Base-by-base conservation (phyloP, 2,329 filamentous ascomycete genomes). In the Fusarium falciforme region DNA sequence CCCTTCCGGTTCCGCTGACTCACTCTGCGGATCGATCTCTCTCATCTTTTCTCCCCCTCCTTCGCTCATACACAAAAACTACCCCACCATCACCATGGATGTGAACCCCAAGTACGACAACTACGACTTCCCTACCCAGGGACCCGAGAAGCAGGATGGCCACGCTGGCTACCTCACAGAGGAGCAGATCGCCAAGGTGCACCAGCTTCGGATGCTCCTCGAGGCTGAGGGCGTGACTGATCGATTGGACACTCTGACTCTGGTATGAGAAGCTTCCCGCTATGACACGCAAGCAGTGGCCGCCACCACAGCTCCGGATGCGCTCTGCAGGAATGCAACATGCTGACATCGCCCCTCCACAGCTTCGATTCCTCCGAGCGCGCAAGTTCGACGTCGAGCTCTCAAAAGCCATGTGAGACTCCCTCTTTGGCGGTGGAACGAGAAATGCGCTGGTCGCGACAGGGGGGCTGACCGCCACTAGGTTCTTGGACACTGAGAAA, bases 371-470 rank as follows among this genome's bases (percentile, higher is more conserved):
- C 86, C 88, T 99, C 80, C 91, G 96, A 82, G 96, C 96, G 66
- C 91, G 96, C 81, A 98, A 98, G 88, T 99, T 98, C 83, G 93
- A 98, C 83, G 93, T 98, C 71, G 88, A 93, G 78, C 85, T 90
- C 33, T 84, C 95, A 76, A 96, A 98, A 90, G 86, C 92, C 80
- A 99, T 99, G 96, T 98, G 62, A 79, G 77, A 66, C 20, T 33
- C 59, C 67, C 33, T 31, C 25, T 61, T 47, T 65, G 62, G 74
- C 66, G 74, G 69, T 76, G 71, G 72, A 73, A 72, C 64, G 49
- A 70, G 58, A 59, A 61, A 59, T 60, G 64, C 54, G 63, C 60
- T 70, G 72, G 55, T 49, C 58, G 54, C 42, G 68, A 71, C 71
- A 76, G 66, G 73, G 63, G 69, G 65, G 67, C 74, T 80, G 69